A percentile compares a stretch with the other conserved stretches of the same genome.
Evolutionary conservation across 73 alveolate species (phyloP).

Genomic region (Paraurostyla sp.): DNA sequence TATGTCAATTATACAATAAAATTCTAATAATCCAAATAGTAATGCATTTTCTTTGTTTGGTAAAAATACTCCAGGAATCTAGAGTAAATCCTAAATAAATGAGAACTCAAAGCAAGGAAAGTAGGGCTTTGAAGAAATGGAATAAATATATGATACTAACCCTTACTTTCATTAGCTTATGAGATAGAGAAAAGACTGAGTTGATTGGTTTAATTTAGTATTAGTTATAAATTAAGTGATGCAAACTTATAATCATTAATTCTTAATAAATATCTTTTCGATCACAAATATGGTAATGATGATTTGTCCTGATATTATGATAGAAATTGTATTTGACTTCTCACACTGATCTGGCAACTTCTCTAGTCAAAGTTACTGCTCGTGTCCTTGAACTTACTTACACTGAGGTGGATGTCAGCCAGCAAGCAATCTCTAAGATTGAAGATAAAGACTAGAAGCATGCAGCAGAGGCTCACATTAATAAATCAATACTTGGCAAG

Average conservation of each 20-base stretch:
- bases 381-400: background rate
- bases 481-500: conserved; percentile 43
- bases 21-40: background rate
- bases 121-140: no score
- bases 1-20: no score
- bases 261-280: conserved; percentile 49
- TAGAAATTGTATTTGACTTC: conserved; percentile 45
- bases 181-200: background rate
- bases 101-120: background rate
- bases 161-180: conserved; percentile 47
- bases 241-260: conserved; percentile 5
- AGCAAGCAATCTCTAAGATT: background rate
- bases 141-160: conserved; percentile 11
- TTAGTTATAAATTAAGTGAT: background rate
- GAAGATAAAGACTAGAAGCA: background rate
- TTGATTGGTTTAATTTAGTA: background rate
- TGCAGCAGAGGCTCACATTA: background rate
- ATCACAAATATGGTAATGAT: background rate
- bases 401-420: background rate
- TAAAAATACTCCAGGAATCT: background rate
- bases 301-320: background rate
- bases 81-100: background rate
- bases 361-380: conserved; percentile 27
- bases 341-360: background rate
- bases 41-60: background rate